Base-by-base conservation (phyloP, 768 basidiomycete species). In the Amylocystis lapponica region DNA sequence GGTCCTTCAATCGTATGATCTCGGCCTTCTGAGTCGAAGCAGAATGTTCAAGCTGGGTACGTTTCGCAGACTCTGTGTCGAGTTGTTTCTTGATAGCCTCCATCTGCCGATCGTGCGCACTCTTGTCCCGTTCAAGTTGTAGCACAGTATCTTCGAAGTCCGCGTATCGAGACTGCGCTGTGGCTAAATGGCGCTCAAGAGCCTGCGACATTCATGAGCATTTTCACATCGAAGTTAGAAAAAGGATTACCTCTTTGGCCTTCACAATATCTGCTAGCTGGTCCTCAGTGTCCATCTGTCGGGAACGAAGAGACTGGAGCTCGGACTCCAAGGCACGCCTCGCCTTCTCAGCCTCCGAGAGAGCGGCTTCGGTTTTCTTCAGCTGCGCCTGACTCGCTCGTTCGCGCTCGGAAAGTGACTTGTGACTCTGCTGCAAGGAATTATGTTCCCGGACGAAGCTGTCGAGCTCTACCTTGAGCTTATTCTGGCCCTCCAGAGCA, bases 141-240 rank as follows among this genome's bases (percentile, higher is more conserved):
- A 96, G 72, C 1, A 89, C 76, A 0, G 83, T 76, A 57, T 98
- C 95, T 62, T 99, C 95, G 43, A 92, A 84, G 45, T 86, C 83
- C 44, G 86, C 79, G 47, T 83, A 85, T 54, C 89, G 89, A 27
- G 75, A 71, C 54, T 88, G 85, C 5, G 85, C 76, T 17, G 74
- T 64, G 0, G 69, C 60, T n/a, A 95, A 64, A 59, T 93, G 84
- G 29, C 84, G 81, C 51, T 94, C 89, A 36, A 90, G 66, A 32
- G 67, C 72, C 90, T 96, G 53, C 5, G 43, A 27, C 36, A 35
- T 11, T 43, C 19, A 34, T 40, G 23, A 44, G 25, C 38, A 43
- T n/a, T n/a, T n/a, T n/a, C n/a, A n/a, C n/a, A n/a, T n/a, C n/a
- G n/a, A n/a, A n/a, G n/a, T n/a, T n/a, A n/a, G 36, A 26, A 25